Base-by-base conservation (phyloP, 805 yeast genomes). In the Wickerhamomyces xylosicus region DNA sequence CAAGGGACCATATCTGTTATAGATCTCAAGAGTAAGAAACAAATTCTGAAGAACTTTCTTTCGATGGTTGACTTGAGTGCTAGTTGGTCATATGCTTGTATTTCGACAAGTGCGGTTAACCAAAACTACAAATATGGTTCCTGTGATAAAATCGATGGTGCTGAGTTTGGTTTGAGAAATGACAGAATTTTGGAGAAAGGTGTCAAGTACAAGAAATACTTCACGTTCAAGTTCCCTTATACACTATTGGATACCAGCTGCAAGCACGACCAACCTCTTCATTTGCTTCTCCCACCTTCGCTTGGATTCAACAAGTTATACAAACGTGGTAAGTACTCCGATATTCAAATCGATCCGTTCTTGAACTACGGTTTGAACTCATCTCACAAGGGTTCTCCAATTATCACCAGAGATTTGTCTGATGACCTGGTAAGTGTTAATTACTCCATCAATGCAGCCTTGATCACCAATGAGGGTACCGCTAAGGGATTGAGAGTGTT, bases 1-100 rank as follows among this genome's bases (percentile, higher is more conserved):
- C 74, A 72, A 53, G 75, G 74, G 4, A 43, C 50, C 15, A 52
- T 54, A 2, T 53, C 64, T 2, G 47, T 62, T 2, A 45, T 61
- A 19, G 64, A 66, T 42, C 41, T 44, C 14, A 40, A 47, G 3
- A 43, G 47, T 25, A 64, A 63, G 33, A 62, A 58, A 39, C 54
- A 64, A 35, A 57, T 62, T 2, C 46, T 52, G 19, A 73, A 75
- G 45, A 68, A 73, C 46, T 71, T 76, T 44, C 50, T 77, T 36
- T 67, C 74, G 45, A 77, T 74, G 80, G 71, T 74, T 37, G 83
- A 77, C 49, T 48, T 76, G 34, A 68, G 71, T 51, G 82, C 82
- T 2, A 53, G 61, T 37, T 66, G 67, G 68, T 70, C 79, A 8
- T 70, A 66, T 47, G 70, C 73, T 1, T 67, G 69, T 41, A 64